Percentiles rank a stretch among this genome's conserved stretches.
phyloP scores from a whole-genome alignment of 352 stramenopile species.

The Phytophthora brassicae region DNA sequence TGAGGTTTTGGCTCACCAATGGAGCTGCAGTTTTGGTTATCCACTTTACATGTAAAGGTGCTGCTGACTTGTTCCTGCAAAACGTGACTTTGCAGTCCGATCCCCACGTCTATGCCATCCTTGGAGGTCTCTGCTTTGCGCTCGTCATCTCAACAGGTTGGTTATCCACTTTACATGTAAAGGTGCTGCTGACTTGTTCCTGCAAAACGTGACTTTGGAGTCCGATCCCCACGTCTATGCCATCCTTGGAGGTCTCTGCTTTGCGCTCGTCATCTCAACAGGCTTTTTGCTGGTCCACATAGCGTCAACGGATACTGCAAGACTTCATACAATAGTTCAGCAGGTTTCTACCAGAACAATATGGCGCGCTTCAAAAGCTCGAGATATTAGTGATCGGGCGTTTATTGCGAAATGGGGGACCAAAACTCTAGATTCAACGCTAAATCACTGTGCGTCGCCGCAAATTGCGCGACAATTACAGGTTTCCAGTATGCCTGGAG shows the following conservation, averaged over 20 bases:
- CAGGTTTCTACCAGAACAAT: not conserved
- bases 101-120: constrained; percentile 39
- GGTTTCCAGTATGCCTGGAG: constrained; percentile 20
- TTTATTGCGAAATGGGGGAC: constrained; percentile 28
- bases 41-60: constrained; percentile 34
- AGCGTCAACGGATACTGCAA: constrained; percentile 1
- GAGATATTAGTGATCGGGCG: constrained; percentile 18
- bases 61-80: constrained; percentile 21
- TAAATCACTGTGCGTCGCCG: constrained; percentile 30
- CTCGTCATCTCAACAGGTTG: constrained; percentile 33
- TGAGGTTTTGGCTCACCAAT: constrained; percentile 30
- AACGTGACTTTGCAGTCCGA: constrained; percentile 32
- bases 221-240: constrained; percentile 43
- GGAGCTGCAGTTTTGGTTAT: constrained; percentile 25
- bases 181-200: constrained; percentile 14
- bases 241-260: constrained; percentile 25
- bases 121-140: constrained; percentile 26
- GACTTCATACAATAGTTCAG: not conserved
- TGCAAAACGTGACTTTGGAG: constrained; percentile 27
- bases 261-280: constrained; percentile 28
- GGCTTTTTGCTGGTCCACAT: constrained; percentile 30
- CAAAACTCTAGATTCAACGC: constrained; percentile 17
- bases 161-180: constrained; percentile 41
- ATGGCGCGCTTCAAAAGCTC: not conserved
- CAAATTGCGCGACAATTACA: constrained; percentile 33